Conservation (phyloP, 106 monocot genomes). For the Allium fistulosum region DNA sequence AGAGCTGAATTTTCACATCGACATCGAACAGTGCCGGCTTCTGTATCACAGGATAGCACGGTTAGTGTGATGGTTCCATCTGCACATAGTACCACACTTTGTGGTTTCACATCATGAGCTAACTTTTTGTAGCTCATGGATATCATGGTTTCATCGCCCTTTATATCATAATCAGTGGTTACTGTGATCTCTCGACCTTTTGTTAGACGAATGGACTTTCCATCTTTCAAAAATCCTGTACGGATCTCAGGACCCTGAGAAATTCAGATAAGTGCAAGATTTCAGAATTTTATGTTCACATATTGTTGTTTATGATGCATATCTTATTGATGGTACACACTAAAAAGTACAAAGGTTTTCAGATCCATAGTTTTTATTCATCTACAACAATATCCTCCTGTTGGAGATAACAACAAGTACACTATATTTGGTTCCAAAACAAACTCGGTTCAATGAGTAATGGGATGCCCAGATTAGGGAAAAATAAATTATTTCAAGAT, state of each 20-base stretch:
- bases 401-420: no score
- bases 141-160: slow-evolving; percentile 28
- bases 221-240: slow-evolving; percentile 29
- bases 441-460: no score
- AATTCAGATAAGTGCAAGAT: neutral
- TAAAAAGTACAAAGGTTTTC: no score
- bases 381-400: no score
- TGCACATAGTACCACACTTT: slow-evolving; percentile 18
- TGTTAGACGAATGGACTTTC: slow-evolving; percentile 18
- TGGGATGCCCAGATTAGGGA: no score
- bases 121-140: slow-evolving; percentile 34
- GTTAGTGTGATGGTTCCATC: slow-evolving; percentile 32
- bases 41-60: slow-evolving; percentile 23
- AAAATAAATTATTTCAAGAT: no score
- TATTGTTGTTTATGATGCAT: neutral
- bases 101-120: slow-evolving; percentile 21
- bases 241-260: slow-evolving; percentile 33
- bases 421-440: no score
- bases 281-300: neutral
- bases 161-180: slow-evolving; percentile 21
- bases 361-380: no score
- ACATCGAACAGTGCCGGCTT: slow-evolving; percentile 16
- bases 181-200: slow-evolving; percentile 25
- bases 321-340: neutral
- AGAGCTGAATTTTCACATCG: slow-evolving; percentile 26